Evolutionary conservation across 495 filamentous ascomycete genomes (phyloP), one percentile per base, ranked within the genome.

Genomic region (Penicillium mononematosum): DNA sequence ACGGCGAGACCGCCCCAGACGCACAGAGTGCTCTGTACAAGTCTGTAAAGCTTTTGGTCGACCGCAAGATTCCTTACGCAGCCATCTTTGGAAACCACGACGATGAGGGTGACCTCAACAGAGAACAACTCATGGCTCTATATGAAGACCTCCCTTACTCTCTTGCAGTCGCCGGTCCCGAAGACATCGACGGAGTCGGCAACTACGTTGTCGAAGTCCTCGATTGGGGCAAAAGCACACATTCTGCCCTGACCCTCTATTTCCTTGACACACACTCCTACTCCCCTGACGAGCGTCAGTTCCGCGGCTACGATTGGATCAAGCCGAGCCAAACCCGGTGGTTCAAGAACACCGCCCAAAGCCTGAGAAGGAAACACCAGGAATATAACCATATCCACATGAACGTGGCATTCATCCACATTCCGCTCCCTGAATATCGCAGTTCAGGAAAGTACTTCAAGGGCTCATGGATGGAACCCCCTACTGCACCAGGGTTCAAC

Each of bases 1-100:
- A 98, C 60, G 94, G 94, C 38, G 94, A 96, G 43, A 92, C 90
- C 1, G 84, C 94, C 2, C 89, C 87, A 19, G 94, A 98, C 79
- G 85, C 86, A n/a, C 92, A 96, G 70, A 90, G 83, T 62, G 91
- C 93, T 7, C 84, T 98, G 47, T 96, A 96, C 78, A 98, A 98
- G 72, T 90, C 91, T 58, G 91, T 91, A 17, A 87, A 91, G 57
- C 77, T 93, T 4, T 83, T 98, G 48, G 87, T 93, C 58, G 83
- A 91, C 65, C 91, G 87, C 67, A 88, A 89, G 61, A 88, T 96
- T 42, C 95, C 94, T 0, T 98, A 93, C 63, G 93, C 91, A 38
- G 85, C 87, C 46, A 98, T 98, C 53, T 96, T 97, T 65, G 94
- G 94, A 42, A 98, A 98, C 68, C 94, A 98, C 71, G 94, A 98